Percentiles rank a stretch among this genome's conserved stretches.
phyloP scores from a whole-genome alignment of 441 rosid species.

The Mallotus japonicus region DNA sequence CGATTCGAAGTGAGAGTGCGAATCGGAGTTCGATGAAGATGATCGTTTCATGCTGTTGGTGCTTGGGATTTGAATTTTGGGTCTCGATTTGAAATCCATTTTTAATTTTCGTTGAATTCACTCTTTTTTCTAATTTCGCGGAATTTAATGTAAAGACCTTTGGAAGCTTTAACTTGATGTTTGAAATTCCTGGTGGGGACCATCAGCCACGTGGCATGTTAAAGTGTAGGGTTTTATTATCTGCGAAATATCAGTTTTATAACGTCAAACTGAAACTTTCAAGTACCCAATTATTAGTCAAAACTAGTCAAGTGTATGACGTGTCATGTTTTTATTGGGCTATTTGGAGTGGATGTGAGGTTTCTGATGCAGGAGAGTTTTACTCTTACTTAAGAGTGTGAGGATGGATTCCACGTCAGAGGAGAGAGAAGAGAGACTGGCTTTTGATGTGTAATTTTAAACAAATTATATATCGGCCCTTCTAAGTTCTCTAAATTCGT shows the following conservation, averaged over 20 bases:
- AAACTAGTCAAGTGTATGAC: not conserved
- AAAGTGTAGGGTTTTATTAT: not conserved
- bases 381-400: not conserved
- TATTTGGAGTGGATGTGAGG: too few species aligned
- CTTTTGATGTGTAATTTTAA: not conserved
- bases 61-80: too few species aligned
- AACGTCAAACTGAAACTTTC: not conserved
- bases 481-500: not conserved
- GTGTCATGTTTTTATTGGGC: not conserved
- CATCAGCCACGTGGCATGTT: constrained; percentile 11
- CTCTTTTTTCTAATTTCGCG: not conserved
- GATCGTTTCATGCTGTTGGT: constrained; percentile 44
- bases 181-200: not conserved
- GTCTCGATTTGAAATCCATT: constrained; percentile 25
- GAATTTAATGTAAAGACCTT: constrained; percentile 23
- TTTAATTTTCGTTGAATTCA: constrained; percentile 14
- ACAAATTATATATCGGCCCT: not conserved
- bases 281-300: not conserved
- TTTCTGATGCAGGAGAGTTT: not conserved
- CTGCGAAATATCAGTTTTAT: not conserved
- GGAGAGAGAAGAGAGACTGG: too few species aligned
- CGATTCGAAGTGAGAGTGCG: constrained; percentile 45
- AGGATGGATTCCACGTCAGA: constrained; percentile 22
- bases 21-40: constrained; percentile 61
- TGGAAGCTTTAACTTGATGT: too few species aligned